Base-by-base conservation (phyloP, 1,139 yeast species). In the Pichia sp. region DNA sequence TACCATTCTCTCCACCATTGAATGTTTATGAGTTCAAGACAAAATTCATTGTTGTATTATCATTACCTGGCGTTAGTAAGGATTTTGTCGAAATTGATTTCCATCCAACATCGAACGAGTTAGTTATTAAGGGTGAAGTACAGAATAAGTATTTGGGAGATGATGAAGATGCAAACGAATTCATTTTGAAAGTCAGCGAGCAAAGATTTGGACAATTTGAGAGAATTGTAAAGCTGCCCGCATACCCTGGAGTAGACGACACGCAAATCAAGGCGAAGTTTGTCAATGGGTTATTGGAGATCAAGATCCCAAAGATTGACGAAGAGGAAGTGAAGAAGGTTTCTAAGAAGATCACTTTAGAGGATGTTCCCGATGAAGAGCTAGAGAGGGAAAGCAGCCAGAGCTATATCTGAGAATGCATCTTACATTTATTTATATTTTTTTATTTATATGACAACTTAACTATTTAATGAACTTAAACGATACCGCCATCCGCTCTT, bases 11-110 rank as follows among this genome's bases (percentile, higher is more conserved):
- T 6, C 79, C 80, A n/a, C 67, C 72, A 35, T 58, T 72, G 8
- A 76, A 74, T 46, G 66, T 74, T 14, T 72, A 72, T 45, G 76
- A 73, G 39, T 58, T 63, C 27, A 61, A 63, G 5, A 60, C 59
- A 9, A 55, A 61, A 14, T 74, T 70, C 45, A 49, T 62, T 14
- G 64, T 72, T 12, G 67, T 66, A 3, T 53, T 72, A 8, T 67
- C 77, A 5, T 55, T 74, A 13, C 74, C 80, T 6, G 81, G 81
- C 32, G 75, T 76, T 8, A 58, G 62, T 23, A 65, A 72, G 22
- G 62, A 62, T 33, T 63, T 69, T n/a, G 65, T 74, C 43, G 67
- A 65, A 32, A 66, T 74, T 34, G 75, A 74, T 49, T 74, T 62
- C 56, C 78, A 73, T 50, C 74, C 77, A 27, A 58, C 72, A 3